Conservation (phyloP, 768 basidiomycete genomes). For the Lentinula lateritia region DNA sequence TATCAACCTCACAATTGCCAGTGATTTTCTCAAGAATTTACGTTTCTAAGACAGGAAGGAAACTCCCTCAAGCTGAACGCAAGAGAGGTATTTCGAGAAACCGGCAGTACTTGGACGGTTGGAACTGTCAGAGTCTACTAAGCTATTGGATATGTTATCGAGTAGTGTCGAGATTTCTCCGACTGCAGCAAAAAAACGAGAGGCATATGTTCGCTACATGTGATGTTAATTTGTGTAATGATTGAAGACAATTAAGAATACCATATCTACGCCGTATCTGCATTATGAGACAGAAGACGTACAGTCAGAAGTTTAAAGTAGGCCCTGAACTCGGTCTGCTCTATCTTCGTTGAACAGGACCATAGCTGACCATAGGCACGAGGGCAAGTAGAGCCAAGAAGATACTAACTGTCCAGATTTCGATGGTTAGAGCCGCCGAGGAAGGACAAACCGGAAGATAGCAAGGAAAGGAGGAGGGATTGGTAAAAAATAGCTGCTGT, state of each 20-base stretch:
- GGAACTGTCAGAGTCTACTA: not conserved
- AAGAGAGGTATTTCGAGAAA: not conserved
- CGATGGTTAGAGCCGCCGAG: slow-evolving; percentile 2
- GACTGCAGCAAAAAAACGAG: not conserved
- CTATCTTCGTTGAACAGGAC: not conserved
- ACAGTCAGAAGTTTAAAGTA: not conserved
- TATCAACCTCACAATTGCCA: not conserved
- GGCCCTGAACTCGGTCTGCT: not conserved
- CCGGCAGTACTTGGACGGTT: not conserved
- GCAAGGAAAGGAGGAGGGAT: not conserved
- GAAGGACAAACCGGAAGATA: slow-evolving; percentile 1
- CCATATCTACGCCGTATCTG: not conserved
- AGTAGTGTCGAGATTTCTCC: not conserved
- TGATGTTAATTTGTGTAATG: not conserved
- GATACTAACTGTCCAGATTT: not conserved
- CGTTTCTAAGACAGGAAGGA: not conserved
- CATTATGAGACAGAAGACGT: not conserved
- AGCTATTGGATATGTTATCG: not conserved
- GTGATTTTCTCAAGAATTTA: not conserved
- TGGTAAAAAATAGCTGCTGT: slow-evolving; percentile 1
- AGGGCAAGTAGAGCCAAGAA: not conserved
- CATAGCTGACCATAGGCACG: not conserved
- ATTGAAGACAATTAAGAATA: not conserved
- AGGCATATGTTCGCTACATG: not conserved
- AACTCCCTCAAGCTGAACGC: not conserved